Evolutionary conservation across 2,329 filamentous ascomycete genomes (phyloP).

Genomic region (Diaporthe eres): DNA sequence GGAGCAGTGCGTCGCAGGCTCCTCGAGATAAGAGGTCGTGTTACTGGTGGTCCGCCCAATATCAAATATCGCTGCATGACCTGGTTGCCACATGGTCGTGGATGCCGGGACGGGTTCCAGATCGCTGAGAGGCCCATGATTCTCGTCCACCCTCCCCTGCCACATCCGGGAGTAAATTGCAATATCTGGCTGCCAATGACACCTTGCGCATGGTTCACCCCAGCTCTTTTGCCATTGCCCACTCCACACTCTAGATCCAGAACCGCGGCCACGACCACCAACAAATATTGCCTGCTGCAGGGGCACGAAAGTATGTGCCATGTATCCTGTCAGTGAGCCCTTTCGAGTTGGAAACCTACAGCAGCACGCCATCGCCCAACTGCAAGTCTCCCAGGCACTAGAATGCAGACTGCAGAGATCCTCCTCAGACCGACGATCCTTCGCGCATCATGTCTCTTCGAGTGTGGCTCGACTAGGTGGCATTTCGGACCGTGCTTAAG

Average conservation of each 20-base stretch:
- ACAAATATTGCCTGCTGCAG: not conserved
- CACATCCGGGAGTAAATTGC: not conserved
- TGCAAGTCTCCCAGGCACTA: not conserved
- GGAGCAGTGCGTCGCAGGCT: not conserved
- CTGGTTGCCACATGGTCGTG: constrained; percentile 19
- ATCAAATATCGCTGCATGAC: constrained; percentile 2
- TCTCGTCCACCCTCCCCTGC: not conserved
- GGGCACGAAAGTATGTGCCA: not conserved
- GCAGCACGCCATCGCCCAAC: not conserved
- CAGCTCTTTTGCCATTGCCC: not conserved
- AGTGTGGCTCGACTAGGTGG: not conserved
- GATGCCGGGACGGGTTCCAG: not conserved
- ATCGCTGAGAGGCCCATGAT: not conserved
- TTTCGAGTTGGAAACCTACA: not conserved
- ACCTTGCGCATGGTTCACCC: constrained; percentile 21
- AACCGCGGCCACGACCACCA: not conserved
- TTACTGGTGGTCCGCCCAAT: not conserved
- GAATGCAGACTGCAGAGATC: not conserved
- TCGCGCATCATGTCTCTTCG: not conserved
- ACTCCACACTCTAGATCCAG: constrained; percentile 6
- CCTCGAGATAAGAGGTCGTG: constrained; percentile 6
- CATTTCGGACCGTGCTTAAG: not conserved
- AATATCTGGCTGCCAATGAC: constrained; percentile 12
- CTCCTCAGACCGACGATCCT: not conserved
- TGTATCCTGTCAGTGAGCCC: not conserved